phyloP scores from a whole-genome alignment of 202 grass and related monocot genomes.

The Panicum hallii region DNA sequence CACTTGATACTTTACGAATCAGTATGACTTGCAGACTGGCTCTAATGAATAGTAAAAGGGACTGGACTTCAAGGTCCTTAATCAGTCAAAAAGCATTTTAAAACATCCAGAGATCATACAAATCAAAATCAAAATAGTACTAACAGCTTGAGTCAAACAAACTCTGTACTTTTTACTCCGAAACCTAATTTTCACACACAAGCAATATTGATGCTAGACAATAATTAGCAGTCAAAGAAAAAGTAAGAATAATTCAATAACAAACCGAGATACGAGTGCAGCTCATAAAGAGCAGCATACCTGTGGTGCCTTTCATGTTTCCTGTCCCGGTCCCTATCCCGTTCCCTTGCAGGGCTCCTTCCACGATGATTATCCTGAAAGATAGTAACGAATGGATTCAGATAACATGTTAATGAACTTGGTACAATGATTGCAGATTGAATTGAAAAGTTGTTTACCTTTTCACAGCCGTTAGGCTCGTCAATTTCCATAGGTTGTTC shows the following conservation, averaged over 20 bases:
- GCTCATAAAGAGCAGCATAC: constrained; percentile 38
- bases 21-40: neutral
- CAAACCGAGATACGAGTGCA: constrained; percentile 10
- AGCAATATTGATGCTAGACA: constrained; percentile 5
- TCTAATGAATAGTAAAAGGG: neutral
- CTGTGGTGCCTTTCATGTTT: constrained; percentile 62
- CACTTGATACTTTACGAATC: neutral
- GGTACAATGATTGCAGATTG: neutral
- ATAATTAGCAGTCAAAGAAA: constrained; percentile 20
- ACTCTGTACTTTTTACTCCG: neutral
- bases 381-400: constrained; percentile 34
- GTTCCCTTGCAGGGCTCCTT: constrained; percentile 70
- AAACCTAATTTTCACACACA: neutral
- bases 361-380: constrained; percentile 72
- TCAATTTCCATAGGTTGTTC: constrained; percentile 74
- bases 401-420: constrained; percentile 11
- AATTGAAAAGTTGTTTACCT: constrained; percentile 43
- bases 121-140: constrained; percentile 1
- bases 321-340: constrained; percentile 63
- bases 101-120: neutral
- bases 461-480: constrained; percentile 63
- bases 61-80: neutral
- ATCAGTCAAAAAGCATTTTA: neutral
- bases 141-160: constrained; percentile 19
- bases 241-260: neutral